These are phyloP conservation scores for Megacollybia marginata DNA, from an alignment of 768 basidiomycete genomes.

Conservation along the genomic window DNA sequence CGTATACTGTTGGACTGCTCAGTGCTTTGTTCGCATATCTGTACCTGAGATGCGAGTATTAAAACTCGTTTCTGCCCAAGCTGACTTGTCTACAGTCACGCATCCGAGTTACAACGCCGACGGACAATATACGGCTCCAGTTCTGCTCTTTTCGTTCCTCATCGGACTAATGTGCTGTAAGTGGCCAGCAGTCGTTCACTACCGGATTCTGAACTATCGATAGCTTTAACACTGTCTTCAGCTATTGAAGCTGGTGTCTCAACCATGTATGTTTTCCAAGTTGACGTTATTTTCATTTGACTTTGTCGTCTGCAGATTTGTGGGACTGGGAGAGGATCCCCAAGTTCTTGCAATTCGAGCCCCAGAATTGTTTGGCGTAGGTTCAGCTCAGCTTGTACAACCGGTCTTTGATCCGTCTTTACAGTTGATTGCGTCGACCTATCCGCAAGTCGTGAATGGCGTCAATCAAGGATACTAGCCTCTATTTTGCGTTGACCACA, in stretches of 20 bases:
- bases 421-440: conserved; percentile 59
- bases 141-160: conserved; percentile 74
- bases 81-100: conserved; percentile 39
- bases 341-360: conserved; percentile 67
- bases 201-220: background rate
- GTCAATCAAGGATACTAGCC: background rate
- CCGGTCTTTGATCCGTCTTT: conserved; percentile 1
- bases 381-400: conserved; percentile 12
- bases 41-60: conserved; percentile 58
- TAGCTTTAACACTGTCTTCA: conserved; percentile 62
- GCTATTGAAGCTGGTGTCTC: conserved; percentile 84
- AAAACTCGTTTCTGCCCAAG: background rate
- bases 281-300: background rate
- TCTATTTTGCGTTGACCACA: background rate
- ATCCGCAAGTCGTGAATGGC: conserved; percentile 53
- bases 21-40: conserved; percentile 72
- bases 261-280: conserved; percentile 51
- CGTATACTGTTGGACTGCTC: conserved; percentile 66
- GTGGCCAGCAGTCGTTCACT: conserved; percentile 14
- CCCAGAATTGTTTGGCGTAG: conserved; percentile 60
- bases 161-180: conserved; percentile 71
- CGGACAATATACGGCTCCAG: conserved; percentile 73
- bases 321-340: conserved; percentile 81
- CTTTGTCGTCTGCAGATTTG: conserved; percentile 43
- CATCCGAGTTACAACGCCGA: conserved; percentile 64